Base-by-base conservation (phyloP, 345 rosid genomes). In the Linum usitatissimum region DNA sequence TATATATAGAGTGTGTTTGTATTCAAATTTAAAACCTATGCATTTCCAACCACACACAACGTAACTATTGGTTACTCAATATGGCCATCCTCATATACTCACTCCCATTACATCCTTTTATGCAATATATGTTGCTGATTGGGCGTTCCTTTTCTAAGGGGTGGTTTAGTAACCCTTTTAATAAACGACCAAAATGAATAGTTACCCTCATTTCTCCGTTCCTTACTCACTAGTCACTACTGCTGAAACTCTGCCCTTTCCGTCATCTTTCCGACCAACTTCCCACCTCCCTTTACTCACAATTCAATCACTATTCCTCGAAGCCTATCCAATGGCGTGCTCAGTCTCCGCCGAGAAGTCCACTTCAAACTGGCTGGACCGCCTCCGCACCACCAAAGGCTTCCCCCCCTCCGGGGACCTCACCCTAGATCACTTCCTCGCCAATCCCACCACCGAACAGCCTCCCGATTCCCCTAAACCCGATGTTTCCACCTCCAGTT, bases 381-480 rank as follows among this genome's bases (percentile, higher is more conserved):
- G 98, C 12, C 92, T 91, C 63, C 87, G 98, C 14, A 74, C 90
- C 62, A 82, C 62, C 78, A 91, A 76, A 74, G 98, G 98, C 73
- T 66, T 91, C 61, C 81, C 94, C 13, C 53, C 71, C 38, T 80
- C 68, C 53, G 90, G 82, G 21, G 68, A 80, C 71, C 75, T 76
- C 71, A 83, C 73, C 63, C 93, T 90, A 65, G 92, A 76, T 66
- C 79, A 82, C 60, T 90, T 81, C 76, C 90, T 90, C 73, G 61
- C 56, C 65, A 57, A 65, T 0, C 18, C 59, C 61, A 20, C 66
- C 63, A 34, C 28, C 40, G 15, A 17, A 30, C 13, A 45, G 28
- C 9, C 48, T 21, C 10, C 49, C 68, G 39, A 53, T 59, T 68
- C 84, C 62, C 75, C 75, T 31, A 49, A 9, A 20, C 55, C 84